Evolutionary conservation across 2,329 filamentous ascomycete species (phyloP), one percentile per base, ranked within the genome.

Genomic region (Aspergillus texensis): DNA sequence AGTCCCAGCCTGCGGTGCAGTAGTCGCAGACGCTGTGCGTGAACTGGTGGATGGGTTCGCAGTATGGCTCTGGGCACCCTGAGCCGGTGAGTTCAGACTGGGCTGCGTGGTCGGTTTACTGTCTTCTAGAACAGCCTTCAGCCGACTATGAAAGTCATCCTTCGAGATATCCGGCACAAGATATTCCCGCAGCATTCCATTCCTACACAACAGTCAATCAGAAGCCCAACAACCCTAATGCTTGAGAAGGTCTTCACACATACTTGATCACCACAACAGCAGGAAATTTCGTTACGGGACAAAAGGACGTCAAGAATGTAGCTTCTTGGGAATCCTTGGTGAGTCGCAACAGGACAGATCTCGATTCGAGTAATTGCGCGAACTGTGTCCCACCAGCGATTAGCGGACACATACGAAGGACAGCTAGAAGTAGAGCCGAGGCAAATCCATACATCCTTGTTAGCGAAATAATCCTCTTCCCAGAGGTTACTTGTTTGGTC

Each of bases 301-400:
- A 96, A 71, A 97, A 91, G 53, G 92, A 91, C 11, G 89, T 86
- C 16, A 98, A 83, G 72, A 93, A 96, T 6, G 86, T 88, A 11
- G 93, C 93, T 80, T 97, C 93, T 68, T 91, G 86, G 2, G 91
- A 93, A 26, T 89, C 91, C 21, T 89, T 88, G 39, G 84, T 78
- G 26, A 97, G 82, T 57, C 89, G 87, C 26, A 97, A 82, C 9
- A 90, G 80, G 24, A 97, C 83, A 3, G 92, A 86, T 71, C 89
- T 86, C 41, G 84, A 80, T 30, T 82, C 78, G 62, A 95, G 82
- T 32, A 88, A 72, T 58, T 80, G 78, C 58, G 81, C 83, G 59
- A 91, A 74, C 87, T 90, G 66, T 24, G 70, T 60, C 50, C 68
- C 57, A 28, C 12, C 52, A 3, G 1, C 30, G 11, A 58, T 58